These are phyloP conservation scores for Lichtheimia ornata DNA, from an alignment of 371 early-diverging fungal genomes.

Conservation along the genomic window DNA sequence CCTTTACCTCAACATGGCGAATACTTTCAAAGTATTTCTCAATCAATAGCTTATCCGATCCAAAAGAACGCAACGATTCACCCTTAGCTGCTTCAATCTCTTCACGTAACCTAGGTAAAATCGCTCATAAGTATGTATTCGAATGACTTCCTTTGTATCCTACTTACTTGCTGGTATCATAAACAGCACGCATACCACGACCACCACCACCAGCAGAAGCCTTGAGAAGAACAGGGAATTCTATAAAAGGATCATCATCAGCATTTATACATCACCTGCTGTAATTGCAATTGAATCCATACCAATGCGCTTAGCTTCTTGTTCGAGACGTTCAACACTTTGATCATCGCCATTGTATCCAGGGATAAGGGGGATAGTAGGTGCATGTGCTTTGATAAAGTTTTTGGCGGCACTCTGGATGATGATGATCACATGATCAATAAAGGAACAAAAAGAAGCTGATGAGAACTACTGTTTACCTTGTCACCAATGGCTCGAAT, in stretches of 20 bases:
- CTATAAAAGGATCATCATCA: slow-evolving; percentile 30
- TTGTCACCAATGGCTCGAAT: slow-evolving; percentile 96
- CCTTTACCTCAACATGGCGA: slow-evolving; percentile 83
- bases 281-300: not conserved
- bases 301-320: slow-evolving; percentile 59
- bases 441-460: not conserved
- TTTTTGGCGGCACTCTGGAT: slow-evolving; percentile 73
- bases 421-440: not conserved
- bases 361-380: slow-evolving; percentile 85
- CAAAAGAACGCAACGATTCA: slow-evolving; percentile 88
- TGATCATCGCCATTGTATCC: slow-evolving; percentile 89
- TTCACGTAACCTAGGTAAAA: slow-evolving; percentile 22
- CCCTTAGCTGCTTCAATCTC: slow-evolving; percentile 70
- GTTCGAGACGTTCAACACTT: slow-evolving; percentile 45
- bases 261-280: not conserved
- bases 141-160: no score
- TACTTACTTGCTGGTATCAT: slow-evolving; percentile 39
- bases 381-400: slow-evolving; percentile 49
- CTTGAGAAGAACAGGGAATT: slow-evolving; percentile 88
- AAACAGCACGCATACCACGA: slow-evolving; percentile 83
- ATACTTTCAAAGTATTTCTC: slow-evolving; percentile 93
- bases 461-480: slow-evolving; percentile 34
- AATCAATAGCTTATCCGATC: slow-evolving; percentile 86
- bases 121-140: no score
- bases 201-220: slow-evolving; percentile 94